phyloP scores from a whole-genome alignment of 441 rosid genomes.

The Oxalis stricta region DNA sequence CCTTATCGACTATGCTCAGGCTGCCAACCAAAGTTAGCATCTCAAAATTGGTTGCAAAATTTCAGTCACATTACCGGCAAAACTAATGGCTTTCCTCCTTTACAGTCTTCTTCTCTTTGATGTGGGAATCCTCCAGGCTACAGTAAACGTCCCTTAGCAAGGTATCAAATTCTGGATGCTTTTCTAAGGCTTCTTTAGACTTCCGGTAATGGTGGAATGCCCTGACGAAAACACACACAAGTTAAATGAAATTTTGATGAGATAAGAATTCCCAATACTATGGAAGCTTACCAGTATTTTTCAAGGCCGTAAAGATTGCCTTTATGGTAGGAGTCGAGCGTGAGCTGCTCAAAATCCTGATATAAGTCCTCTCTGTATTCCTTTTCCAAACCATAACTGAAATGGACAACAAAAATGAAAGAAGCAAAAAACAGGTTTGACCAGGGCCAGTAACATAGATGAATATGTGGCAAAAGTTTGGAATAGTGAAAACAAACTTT shows the following conservation, averaged over 20 bases:
- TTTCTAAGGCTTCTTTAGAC: conserved; percentile 26
- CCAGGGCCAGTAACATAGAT: neutral
- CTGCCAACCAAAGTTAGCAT: conserved; percentile 5
- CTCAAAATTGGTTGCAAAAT: conserved; percentile 26
- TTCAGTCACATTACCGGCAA: neutral
- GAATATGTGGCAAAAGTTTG: conserved; percentile 7
- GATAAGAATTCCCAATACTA: neutral
- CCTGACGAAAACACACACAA: conserved; percentile 39
- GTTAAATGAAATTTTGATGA: too few species aligned
- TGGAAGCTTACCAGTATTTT: conserved; percentile 68
- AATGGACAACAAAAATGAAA: neutral
- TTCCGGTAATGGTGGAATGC: conserved; percentile 87
- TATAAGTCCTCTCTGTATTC: conserved; percentile 58
- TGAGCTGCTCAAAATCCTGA: conserved; percentile 70
- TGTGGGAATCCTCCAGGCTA: conserved; percentile 60
- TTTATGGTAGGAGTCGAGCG: conserved; percentile 64
- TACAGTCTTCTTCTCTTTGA: conserved; percentile 26
- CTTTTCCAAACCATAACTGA: conserved; percentile 92
- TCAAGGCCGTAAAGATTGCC: conserved; percentile 90
- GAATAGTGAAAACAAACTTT: neutral
- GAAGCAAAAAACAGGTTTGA: neutral
- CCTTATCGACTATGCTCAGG: conserved; percentile 9
- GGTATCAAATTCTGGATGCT: conserved; percentile 67
- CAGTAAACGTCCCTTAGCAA: conserved; percentile 57
- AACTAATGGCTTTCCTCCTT: conserved; percentile 29